Evolutionary conservation across 768 basidiomycete species (phyloP).

Genomic region (Pleurotus eryngii): DNA sequence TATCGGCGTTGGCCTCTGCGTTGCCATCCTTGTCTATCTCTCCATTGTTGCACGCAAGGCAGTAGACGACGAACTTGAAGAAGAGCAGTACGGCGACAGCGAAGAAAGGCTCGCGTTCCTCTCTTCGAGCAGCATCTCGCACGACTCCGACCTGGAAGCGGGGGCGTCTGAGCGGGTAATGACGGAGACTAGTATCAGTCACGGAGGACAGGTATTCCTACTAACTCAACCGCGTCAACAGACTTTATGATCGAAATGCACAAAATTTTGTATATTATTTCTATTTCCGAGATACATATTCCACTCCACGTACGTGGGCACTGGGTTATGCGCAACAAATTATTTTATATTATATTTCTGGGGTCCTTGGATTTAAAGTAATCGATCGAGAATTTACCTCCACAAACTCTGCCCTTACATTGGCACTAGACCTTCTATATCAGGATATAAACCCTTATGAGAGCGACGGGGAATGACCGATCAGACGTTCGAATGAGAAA

Average conservation of each 20-base stretch:
- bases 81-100: constrained; percentile 24
- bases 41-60: constrained; percentile 73
- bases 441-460: not conserved
- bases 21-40: constrained; percentile 77
- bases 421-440: not conserved
- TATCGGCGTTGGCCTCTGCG: constrained; percentile 64
- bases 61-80: constrained; percentile 49
- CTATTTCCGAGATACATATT: not conserved
- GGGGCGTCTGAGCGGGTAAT: not conserved
- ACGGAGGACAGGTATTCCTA: constrained; percentile 3
- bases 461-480: constrained; percentile 5
- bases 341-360: not conserved
- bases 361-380: not conserved
- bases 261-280: not conserved
- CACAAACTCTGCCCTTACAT: constrained; percentile 3
- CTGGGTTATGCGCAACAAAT: not conserved
- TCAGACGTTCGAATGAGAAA: constrained; percentile 8
- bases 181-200: not conserved
- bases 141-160: constrained; percentile 18
- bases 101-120: constrained; percentile 60
- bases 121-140: constrained; percentile 19
- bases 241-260: not conserved
- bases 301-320: not conserved
- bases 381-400: not conserved
- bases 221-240: not conserved